phyloP scores from a whole-genome alignment of 495 filamentous ascomycete species.

The Trichodelitschia bisporula region DNA sequence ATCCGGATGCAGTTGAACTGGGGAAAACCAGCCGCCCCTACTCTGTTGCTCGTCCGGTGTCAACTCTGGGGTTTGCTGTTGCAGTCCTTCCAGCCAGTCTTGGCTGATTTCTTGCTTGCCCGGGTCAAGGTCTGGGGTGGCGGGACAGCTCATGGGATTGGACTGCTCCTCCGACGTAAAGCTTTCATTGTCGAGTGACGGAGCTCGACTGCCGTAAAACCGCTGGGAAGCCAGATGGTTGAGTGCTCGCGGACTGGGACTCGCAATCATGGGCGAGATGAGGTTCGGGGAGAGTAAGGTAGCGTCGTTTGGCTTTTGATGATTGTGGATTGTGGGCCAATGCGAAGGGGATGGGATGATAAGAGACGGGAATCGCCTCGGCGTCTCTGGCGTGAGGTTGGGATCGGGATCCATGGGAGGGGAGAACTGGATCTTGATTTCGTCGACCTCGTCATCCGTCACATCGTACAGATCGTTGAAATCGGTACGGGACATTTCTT shows the following conservation, averaged over 20 bases:
- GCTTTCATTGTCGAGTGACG: conserved; percentile 77
- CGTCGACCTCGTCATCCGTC: conserved; percentile 41
- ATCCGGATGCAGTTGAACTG: too few relatives aligned
- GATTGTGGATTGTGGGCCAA: conserved; percentile 30
- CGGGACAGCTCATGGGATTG: conserved; percentile 47
- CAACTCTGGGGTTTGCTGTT: too few relatives aligned
- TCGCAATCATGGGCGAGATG: conserved; percentile 33
- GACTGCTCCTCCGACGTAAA: conserved; percentile 66
- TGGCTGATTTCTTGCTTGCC: conserved; percentile 23
- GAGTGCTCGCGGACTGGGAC: conserved; percentile 49
- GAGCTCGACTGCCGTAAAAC: conserved; percentile 41
- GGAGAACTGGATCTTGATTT: conserved; percentile 15
- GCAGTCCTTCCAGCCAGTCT: too few relatives aligned
- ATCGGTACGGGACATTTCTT: conserved; percentile 22
- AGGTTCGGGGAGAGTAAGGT: background rate
- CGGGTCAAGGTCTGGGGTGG: conserved; percentile 46
- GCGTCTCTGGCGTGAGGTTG: too few relatives aligned
- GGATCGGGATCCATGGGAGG: conserved; percentile 19
- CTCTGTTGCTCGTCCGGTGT: too few relatives aligned
- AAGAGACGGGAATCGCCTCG: conserved; percentile 34
- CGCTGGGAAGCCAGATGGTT: conserved; percentile 34
- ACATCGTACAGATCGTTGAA: conserved; percentile 77
- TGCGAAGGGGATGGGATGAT: conserved; percentile 41
- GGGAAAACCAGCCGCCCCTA: too few relatives aligned
- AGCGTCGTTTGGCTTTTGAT: conserved; percentile 13